These are phyloP conservation scores for Alternaria sp. DNA, from an alignment of 2,329 filamentous ascomycete species.

Conservation along the genomic window DNA sequence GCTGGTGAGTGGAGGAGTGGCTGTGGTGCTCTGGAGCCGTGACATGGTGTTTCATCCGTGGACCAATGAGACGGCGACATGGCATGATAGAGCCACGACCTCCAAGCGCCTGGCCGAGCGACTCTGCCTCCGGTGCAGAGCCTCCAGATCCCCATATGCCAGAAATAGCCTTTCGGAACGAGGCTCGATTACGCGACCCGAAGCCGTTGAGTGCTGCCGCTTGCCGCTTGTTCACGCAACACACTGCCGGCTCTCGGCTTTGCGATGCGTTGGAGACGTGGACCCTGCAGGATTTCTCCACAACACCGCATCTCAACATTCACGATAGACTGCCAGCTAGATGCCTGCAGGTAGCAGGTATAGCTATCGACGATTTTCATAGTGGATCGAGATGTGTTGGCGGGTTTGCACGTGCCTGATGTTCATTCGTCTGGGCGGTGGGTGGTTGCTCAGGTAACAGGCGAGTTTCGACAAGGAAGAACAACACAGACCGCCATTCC, in stretches of 20 bases:
- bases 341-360: not conserved
- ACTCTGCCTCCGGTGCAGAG: slow-evolving; percentile 14
- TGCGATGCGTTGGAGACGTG: not conserved
- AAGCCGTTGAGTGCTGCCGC: slow-evolving; percentile 2
- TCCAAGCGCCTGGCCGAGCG: slow-evolving; percentile 35
- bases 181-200: slow-evolving; percentile 9
- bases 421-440: slow-evolving; percentile 22
- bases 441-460: slow-evolving; percentile 34
- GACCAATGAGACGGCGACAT: slow-evolving; percentile 34
- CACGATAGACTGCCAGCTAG: not conserved
- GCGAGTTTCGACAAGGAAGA: slow-evolving; percentile 24
- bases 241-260: not conserved
- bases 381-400: slow-evolving; percentile 11
- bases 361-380: slow-evolving; percentile 2
- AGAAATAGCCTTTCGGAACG: slow-evolving; percentile 10
- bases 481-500: slow-evolving; percentile 36
- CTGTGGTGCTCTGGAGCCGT: slow-evolving; percentile 29
- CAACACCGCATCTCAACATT: not conserved
- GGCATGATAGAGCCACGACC: slow-evolving; percentile 16
- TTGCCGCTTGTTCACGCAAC: slow-evolving; percentile 3
- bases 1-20: slow-evolving; percentile 41
- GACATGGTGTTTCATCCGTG: slow-evolving; percentile 36
- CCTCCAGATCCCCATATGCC: slow-evolving; percentile 17
- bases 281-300: not conserved
- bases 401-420: slow-evolving; percentile 26